Percentiles rank a stretch among this genome's conserved stretches.
Conservation (phyloP, 768 basidiomycete genomes). For the Mycena leptocephala region DNA sequence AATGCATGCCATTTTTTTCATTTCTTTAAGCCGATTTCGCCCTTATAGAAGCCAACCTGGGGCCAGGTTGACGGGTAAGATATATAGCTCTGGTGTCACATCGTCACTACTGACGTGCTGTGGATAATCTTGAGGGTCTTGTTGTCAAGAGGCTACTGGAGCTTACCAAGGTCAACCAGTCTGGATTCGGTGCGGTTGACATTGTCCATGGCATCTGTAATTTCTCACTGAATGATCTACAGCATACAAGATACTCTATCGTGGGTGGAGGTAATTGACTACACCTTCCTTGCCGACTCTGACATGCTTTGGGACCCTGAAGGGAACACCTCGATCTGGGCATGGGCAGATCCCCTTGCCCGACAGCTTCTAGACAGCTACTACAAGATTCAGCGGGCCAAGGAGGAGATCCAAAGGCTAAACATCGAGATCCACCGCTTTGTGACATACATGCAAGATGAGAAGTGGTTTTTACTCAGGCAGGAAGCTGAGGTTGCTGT, state of each 20-base stretch:
- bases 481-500: too few species aligned
- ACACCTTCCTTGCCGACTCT: constrained; percentile 28
- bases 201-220: too few species aligned
- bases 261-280: constrained; percentile 36
- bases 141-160: not conserved
- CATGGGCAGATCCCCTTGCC: constrained; percentile 28
- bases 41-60: too few species aligned
- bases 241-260: not conserved
- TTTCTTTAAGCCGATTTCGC: too few species aligned
- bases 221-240: not conserved
- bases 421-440: too few species aligned
- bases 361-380: constrained; percentile 27
- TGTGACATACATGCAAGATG: too few species aligned
- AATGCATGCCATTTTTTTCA: too few species aligned
- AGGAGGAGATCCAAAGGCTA: too few species aligned
- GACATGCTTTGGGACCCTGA: constrained; percentile 21
- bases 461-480: too few species aligned
- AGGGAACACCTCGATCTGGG: constrained; percentile 18
- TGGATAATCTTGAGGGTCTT: not conserved
- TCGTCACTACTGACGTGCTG: not conserved
- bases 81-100: not conserved
- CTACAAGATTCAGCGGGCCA: not conserved
- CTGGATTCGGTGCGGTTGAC: not conserved
- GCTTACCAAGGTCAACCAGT: not conserved
- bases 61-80: too few species aligned